Evolutionary conservation across 768 basidiomycete genomes (phyloP), one percentile per base, ranked within the genome.

Genomic region (Sporobolomyces phaffii): DNA sequence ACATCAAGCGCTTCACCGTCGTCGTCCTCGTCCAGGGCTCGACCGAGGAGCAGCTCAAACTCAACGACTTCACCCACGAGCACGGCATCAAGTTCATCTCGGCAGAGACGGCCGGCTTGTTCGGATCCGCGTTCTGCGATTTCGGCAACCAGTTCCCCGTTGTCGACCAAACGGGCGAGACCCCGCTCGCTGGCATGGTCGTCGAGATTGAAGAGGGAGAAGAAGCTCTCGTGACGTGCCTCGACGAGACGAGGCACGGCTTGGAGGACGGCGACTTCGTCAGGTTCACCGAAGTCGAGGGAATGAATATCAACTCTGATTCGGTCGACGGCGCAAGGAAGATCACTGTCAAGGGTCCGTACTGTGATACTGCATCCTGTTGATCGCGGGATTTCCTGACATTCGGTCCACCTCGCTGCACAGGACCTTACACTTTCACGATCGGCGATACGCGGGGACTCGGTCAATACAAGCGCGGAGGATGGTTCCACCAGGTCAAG

Each of bases 191-290:
- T 2, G 96, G 96, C 24, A 97, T 99, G 91, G 88, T 97, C 62
- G 93, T 92, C 14, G 88, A 90, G 59, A 85, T 98, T n/a, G 86
- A 85, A 60, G 88, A 94, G 91, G 87, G 86, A 66, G 81, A 82
- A 49, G 91, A 96, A 58, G 93, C 88, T n/a, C 79, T 98, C 26
- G 94, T 98, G 10, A 96, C 94, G 15, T 96, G 92, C 77, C 80
- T 97, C 65, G 96, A 99, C 72, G 96, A 99, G 80, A 88, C 94
- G 15, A 85, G 96, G 65, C 96, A 98, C 77, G 96, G 96, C 24
- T 83, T 99, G n/a, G 92, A 97, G 77, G 96, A 98, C 77, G 96
- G 96, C 20, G 91, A 98, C 76, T 98, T 87, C 74, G 93, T 98
- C 28, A 93, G 96, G 7, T 98, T 99, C 80, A 83, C 85, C 22